A percentile compares a stretch with the other conserved stretches of the same genome.
Evolutionary conservation across 2,329 filamentous ascomycete genomes (phyloP).

Genomic region (Colletotrichum sp.): DNA sequence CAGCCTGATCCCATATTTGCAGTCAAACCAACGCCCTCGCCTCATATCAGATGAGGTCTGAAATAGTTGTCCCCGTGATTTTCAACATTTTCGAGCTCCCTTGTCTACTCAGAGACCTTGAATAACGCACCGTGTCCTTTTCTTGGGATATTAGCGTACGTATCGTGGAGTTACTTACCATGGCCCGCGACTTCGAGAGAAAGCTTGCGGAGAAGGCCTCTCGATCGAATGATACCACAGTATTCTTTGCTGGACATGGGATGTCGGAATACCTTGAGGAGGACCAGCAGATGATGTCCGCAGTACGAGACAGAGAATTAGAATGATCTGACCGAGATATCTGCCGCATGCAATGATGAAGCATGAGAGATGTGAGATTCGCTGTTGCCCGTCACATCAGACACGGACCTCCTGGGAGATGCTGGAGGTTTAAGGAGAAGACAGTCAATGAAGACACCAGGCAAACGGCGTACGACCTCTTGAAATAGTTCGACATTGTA

Average conservation of each 20-base stretch:
- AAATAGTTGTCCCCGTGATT: not conserved
- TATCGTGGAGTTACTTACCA: not conserved
- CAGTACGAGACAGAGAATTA: accelerated
- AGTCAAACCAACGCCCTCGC: not conserved
- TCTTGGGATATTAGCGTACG: accelerated
- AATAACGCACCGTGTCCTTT: not conserved
- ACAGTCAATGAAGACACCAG: not conserved
- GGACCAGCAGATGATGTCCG: not conserved
- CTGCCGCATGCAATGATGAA: not conserved
- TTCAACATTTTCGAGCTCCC: not conserved
- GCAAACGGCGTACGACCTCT: not conserved
- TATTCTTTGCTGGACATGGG: not conserved
- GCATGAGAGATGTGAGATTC: not conserved
- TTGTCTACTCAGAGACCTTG: not conserved
- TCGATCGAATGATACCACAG: not conserved
- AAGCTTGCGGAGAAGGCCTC: not conserved
- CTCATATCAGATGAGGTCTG: not conserved
- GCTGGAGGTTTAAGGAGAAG: accelerated
- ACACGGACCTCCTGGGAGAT: not conserved
- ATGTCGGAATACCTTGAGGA: not conserved
- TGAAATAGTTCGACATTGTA: not conserved
- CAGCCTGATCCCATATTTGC: not conserved
- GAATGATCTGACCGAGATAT: not conserved
- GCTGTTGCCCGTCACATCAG: not conserved
- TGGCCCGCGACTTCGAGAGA: not conserved